A percentile compares a stretch with the other conserved stretches of the same genome.
These are phyloP conservation scores for Acacia melanoxylon DNA, from an alignment of 306 rosid species.

Conservation along the genomic window DNA sequence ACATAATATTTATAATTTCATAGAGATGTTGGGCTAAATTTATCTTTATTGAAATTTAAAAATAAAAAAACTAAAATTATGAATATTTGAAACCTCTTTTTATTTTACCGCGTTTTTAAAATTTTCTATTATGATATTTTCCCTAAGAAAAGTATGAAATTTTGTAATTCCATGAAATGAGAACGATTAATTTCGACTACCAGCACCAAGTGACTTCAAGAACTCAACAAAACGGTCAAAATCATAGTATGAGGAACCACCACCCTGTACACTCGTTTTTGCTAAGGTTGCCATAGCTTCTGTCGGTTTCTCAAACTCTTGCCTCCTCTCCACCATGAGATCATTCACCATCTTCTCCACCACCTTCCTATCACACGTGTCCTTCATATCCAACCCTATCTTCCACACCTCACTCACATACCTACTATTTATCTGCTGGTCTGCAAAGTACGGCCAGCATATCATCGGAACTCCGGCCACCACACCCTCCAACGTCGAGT, in stretches of 20 bases:
- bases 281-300: not conserved
- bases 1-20: no score
- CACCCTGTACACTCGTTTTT: not conserved
- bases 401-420: constrained; percentile 24
- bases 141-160: not conserved
- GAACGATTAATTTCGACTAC: not conserved
- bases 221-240: not conserved
- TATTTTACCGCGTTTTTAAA: no score
- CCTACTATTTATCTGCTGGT: constrained; percentile 17
- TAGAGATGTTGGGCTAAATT: no score
- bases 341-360: constrained; percentile 20
- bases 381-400: constrained; percentile 21
- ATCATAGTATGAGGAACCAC: not conserved
- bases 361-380: not conserved
- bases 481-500: constrained; percentile 11
- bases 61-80: no score
- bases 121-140: no score
- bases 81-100: no score
- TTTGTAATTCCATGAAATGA: not conserved
- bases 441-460: constrained; percentile 8
- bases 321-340: not conserved
- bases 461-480: constrained; percentile 22
- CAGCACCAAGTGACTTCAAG: not conserved
- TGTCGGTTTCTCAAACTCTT: not conserved
- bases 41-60: no score